Conservation (phyloP, 2,329 filamentous ascomycete species). For the Dendryphion nanum region DNA sequence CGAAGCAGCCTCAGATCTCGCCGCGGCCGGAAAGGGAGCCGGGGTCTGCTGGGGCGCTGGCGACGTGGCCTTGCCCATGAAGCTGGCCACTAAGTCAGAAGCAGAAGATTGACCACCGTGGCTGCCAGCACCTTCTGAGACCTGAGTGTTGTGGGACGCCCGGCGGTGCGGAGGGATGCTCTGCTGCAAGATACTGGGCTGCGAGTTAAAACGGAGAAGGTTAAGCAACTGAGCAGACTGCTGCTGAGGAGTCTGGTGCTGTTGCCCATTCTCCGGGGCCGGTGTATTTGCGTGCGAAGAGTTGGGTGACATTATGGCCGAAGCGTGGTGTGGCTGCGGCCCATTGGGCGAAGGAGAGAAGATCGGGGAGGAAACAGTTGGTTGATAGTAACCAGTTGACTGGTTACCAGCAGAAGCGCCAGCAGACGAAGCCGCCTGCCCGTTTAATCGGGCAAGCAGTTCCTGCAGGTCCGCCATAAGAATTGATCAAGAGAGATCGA, state of each 20-base stretch:
- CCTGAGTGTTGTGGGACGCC: constrained; percentile 26
- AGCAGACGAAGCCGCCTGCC: constrained; percentile 17
- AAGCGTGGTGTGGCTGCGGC: constrained; percentile 56
- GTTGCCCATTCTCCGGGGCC: constrained; percentile 42
- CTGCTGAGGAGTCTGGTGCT: constrained; percentile 39
- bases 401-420: constrained; percentile 16
- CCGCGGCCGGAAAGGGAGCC: constrained; percentile 21
- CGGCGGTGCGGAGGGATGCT: constrained; percentile 18
- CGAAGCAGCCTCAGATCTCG: constrained; percentile 27
- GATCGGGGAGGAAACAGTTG: constrained; percentile 58
- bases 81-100: constrained; percentile 57
- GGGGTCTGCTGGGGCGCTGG: constrained; percentile 31
- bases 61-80: constrained; percentile 49
- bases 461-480: constrained; percentile 46
- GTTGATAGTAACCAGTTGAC: constrained; percentile 48
- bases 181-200: constrained; percentile 38
- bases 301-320: constrained; percentile 59
- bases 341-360: constrained; percentile 56
- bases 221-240: constrained; percentile 60
- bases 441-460: constrained; percentile 44
- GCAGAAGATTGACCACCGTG: constrained; percentile 49
- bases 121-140: constrained; percentile 14
- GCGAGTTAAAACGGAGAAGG: constrained; percentile 62
- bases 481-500: no score
- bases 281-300: constrained; percentile 46